A percentile compares a stretch with the other conserved stretches of the same genome.
Evolutionary conservation across 176 grass and related monocot genomes (phyloP).

Genomic region (Aegilops sharonensis): DNA sequence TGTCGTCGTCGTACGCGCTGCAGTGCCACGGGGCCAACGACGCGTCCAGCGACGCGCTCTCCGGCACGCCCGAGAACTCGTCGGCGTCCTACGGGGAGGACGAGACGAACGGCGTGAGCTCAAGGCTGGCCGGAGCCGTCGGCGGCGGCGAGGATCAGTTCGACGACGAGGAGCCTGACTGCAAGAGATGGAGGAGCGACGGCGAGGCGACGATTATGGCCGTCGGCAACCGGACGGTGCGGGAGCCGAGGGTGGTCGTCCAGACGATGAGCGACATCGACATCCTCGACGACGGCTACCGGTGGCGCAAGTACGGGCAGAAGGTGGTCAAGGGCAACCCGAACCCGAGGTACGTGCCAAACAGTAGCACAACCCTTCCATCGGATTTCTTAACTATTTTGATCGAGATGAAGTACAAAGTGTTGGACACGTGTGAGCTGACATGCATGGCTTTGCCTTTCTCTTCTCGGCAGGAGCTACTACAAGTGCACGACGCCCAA

Average conservation of each 20-base stretch:
- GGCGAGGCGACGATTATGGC: conserved; percentile 13
- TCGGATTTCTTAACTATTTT: too few relatives aligned
- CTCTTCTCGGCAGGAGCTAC: conserved; percentile 57
- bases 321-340: conserved; percentile 75
- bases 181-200: conserved; percentile 69
- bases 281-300: conserved; percentile 71
- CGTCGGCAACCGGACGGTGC: conserved; percentile 55
- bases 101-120: conserved; percentile 60
- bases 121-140: conserved; percentile 3
- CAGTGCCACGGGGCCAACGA: not conserved
- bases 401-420: not conserved
- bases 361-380: too few relatives aligned
- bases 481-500: conserved; percentile 84
- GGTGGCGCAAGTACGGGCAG: conserved; percentile 68
- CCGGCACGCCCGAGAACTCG: conserved; percentile 75
- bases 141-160: conserved; percentile 18
- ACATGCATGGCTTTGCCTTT: not conserved
- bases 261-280: conserved; percentile 89
- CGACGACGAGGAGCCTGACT: conserved; percentile 52
- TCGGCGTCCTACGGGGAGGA: conserved; percentile 76
- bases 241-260: conserved; percentile 76
- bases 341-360: conserved; percentile 47
- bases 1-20: conserved; percentile 21
- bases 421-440: not conserved
- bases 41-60: conserved; percentile 29